Percentiles rank a stretch among this genome's conserved stretches.
Evolutionary conservation across 768 basidiomycete species (phyloP).

Genomic region (Trichaptum fuscoviolaceum): DNA sequence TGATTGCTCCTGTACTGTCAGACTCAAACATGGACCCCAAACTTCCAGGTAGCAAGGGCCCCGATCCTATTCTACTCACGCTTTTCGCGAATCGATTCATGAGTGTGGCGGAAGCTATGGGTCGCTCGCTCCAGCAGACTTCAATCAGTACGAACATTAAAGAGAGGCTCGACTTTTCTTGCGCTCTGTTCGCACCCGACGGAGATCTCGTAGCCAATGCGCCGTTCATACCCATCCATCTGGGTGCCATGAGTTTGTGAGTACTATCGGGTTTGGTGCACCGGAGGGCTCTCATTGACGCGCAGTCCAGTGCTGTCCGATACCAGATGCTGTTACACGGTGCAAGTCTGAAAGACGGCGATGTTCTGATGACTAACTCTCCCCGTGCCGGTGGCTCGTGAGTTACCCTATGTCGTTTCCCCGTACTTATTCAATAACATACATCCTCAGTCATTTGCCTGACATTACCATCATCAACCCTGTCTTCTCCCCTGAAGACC

Average conservation of each 20-base stretch:
- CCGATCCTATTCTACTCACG: slow-evolving; percentile 84
- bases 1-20: no score
- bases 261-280: slow-evolving; percentile 21
- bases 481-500: slow-evolving; percentile 62
- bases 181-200: slow-evolving; percentile 91
- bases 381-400: slow-evolving; percentile 86
- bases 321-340: slow-evolving; percentile 82
- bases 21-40: no score
- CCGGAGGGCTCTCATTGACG: slow-evolving; percentile 1
- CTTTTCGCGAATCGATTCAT: slow-evolving; percentile 96
- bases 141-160: slow-evolving; percentile 95
- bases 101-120: slow-evolving; percentile 97
- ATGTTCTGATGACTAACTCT: slow-evolving; percentile 91
- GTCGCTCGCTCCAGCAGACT: slow-evolving; percentile 82
- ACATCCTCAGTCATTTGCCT: slow-evolving; percentile 52
- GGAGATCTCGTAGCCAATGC: slow-evolving; percentile 94
- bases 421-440: slow-evolving; percentile 10
- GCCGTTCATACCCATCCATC: slow-evolving; percentile 83
- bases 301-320: slow-evolving; percentile 59
- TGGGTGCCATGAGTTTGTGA: slow-evolving; percentile 89
- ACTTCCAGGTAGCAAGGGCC: no score
- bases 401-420: slow-evolving; percentile 35
- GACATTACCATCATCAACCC: slow-evolving; percentile 95
- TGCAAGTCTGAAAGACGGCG: slow-evolving; percentile 73
- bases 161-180: slow-evolving; percentile 92